A percentile compares a stretch with the other conserved stretches of the same genome.
Conservation (phyloP, 2,329 filamentous ascomycete species). For the Leptographium lundbergii region DNA sequence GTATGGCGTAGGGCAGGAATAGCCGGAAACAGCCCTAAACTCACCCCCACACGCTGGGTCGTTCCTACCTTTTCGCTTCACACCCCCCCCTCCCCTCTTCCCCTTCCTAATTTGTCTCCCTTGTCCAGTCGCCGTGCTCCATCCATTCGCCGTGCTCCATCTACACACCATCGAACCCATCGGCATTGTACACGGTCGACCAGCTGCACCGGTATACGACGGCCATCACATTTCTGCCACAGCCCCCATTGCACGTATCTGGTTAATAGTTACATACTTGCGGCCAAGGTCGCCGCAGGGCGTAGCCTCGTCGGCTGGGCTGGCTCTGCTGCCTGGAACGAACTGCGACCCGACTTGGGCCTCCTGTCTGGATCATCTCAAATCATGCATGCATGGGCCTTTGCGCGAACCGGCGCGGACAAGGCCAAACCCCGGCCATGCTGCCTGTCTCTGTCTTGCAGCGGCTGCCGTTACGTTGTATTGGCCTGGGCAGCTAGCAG, state of each 20-base stretch:
- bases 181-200: background rate
- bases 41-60: background rate
- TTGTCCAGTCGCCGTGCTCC: background rate
- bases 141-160: background rate
- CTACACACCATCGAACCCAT: background rate
- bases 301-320: background rate
- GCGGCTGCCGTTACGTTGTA: background rate
- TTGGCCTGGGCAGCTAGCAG: background rate
- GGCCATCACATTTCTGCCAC: background rate
- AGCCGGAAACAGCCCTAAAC: background rate
- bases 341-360: no score
- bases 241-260: background rate
- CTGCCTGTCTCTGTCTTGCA: background rate
- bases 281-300: background rate
- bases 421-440: background rate
- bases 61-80: background rate
- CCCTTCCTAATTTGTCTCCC: background rate
- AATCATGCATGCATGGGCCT: no score
- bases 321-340: no score
- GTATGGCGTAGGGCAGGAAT: background rate
- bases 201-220: background rate
- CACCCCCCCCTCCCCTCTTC: background rate
- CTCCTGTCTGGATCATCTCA: no score
- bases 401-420: no score
- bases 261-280: background rate